Evolutionary conservation across 768 basidiomycete species (phyloP).

Genomic region (Phylloporus arenicola): DNA sequence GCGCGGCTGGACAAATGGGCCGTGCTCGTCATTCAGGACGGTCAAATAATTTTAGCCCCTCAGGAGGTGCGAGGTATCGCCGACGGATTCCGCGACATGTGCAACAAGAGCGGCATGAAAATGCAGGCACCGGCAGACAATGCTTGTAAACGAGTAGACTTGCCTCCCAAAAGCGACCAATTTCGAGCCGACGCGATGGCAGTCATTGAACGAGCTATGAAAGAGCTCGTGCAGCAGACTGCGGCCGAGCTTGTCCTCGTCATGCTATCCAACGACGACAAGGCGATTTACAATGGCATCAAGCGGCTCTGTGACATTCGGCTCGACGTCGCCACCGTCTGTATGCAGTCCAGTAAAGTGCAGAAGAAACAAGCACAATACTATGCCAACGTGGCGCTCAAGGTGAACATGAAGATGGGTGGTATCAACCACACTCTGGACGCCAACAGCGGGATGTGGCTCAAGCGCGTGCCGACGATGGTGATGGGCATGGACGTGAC

Average conservation of each 20-base stretch:
- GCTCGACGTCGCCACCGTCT: conserved; percentile 56
- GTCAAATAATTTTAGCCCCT: conserved; percentile 47
- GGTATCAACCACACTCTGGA: conserved; percentile 48
- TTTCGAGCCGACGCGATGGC: conserved; percentile 46
- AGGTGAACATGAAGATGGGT: conserved; percentile 53
- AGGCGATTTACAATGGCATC: conserved; percentile 44
- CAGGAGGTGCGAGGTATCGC: conserved; percentile 43
- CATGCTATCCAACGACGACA: conserved; percentile 44
- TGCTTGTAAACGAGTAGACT: conserved; percentile 30
- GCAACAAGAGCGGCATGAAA: conserved; percentile 57
- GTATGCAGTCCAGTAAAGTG: conserved; percentile 66
- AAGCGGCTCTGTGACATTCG: conserved; percentile 46
- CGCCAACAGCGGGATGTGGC: conserved; percentile 34
- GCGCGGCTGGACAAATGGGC: conserved; percentile 57
- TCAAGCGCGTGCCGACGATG: conserved; percentile 43
- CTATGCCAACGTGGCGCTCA: conserved; percentile 50
- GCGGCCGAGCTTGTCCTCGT: conserved; percentile 34
- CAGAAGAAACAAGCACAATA: conserved; percentile 52
- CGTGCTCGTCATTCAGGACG: conserved; percentile 62
- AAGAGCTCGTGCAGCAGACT: neutral
- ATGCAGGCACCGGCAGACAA: conserved; percentile 29
- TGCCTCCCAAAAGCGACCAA: conserved; percentile 47
- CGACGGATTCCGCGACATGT: conserved; percentile 55
- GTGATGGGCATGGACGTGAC: conserved; percentile 63
- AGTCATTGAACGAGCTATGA: conserved; percentile 9